These are phyloP conservation scores for Gigaspora rosea DNA, from an alignment of 192 early-diverging fungal genomes.

Conservation along the genomic window DNA sequence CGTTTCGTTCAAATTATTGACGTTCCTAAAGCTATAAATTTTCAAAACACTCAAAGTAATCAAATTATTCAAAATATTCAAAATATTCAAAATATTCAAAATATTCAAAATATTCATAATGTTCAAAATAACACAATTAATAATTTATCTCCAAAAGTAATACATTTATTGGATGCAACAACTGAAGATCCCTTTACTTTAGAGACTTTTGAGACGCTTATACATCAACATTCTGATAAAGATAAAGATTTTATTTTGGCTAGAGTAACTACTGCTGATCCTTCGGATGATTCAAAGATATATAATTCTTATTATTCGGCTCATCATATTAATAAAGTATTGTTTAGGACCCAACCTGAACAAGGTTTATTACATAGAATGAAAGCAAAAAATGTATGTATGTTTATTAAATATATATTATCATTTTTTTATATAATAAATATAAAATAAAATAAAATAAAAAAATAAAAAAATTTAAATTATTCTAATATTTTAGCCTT, in stretches of 20 bases:
- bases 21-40: too few relatives aligned
- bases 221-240: slow-evolving; percentile 54
- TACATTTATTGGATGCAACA: slow-evolving; percentile 61
- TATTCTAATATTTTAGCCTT: slow-evolving; percentile 52
- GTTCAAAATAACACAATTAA: too few relatives aligned
- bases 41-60: too few relatives aligned
- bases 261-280: slow-evolving; percentile 67
- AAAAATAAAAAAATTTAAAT: neutral
- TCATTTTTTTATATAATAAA: neutral
- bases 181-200: slow-evolving; percentile 76
- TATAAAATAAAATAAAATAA: neutral
- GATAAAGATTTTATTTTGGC: slow-evolving; percentile 72
- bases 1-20: too few relatives aligned
- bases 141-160: slow-evolving; percentile 21
- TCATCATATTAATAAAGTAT: slow-evolving; percentile 76
- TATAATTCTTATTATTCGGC: slow-evolving; percentile 73
- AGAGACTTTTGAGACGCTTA: slow-evolving; percentile 62
- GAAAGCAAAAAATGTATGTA: slow-evolving; percentile 72
- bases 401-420: neutral
- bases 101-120: too few relatives aligned
- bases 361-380: slow-evolving; percentile 73
- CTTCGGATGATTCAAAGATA: slow-evolving; percentile 49
- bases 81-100: too few relatives aligned
- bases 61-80: too few relatives aligned
- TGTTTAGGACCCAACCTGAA: slow-evolving; percentile 75